These are phyloP conservation scores for Inosperma sp. DNA, from an alignment of 768 basidiomycete species.

Conservation along the genomic window DNA sequence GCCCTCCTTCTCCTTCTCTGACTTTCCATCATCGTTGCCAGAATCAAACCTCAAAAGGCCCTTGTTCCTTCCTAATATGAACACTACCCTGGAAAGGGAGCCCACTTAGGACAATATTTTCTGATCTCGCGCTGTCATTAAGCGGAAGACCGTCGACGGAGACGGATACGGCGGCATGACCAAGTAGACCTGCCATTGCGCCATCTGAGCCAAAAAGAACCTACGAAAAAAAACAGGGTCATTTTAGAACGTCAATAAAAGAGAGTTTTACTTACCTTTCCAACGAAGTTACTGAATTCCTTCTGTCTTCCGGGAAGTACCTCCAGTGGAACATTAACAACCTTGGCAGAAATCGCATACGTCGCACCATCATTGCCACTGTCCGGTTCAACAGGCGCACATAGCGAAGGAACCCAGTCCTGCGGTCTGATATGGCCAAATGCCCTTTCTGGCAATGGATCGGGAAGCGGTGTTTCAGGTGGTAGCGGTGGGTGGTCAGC, in stretches of 20 bases:
- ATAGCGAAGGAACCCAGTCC: conserved; percentile 55
- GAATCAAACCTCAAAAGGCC: conserved; percentile 11
- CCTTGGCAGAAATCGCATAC: conserved; percentile 58
- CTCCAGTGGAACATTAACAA: too few species aligned
- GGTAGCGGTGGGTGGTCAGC: too few species aligned
- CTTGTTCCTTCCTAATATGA: too few species aligned
- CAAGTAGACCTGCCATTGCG: too few species aligned
- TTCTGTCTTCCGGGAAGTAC: too few species aligned
- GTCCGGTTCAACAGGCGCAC: conserved; percentile 37
- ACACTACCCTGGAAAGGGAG: too few species aligned
- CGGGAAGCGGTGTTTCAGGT: conserved; percentile 50
- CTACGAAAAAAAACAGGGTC: too few species aligned
- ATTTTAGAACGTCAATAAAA: background rate
- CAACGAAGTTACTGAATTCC: too few species aligned
- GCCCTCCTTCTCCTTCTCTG: too few species aligned
- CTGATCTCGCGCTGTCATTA: conserved; percentile 61
- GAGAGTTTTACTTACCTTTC: conserved; percentile 48
- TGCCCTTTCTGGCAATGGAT: conserved; percentile 65
- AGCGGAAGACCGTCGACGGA: conserved; percentile 58
- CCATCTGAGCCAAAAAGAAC: conserved; percentile 49
- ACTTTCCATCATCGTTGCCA: background rate
- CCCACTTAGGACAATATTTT: too few species aligned
- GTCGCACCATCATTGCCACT: conserved; percentile 40
- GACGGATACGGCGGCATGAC: conserved; percentile 56
- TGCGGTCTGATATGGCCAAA: conserved; percentile 73